These are phyloP conservation scores for Acrocalymma vagum DNA, from an alignment of 2,329 filamentous ascomycete species.

Conservation along the genomic window DNA sequence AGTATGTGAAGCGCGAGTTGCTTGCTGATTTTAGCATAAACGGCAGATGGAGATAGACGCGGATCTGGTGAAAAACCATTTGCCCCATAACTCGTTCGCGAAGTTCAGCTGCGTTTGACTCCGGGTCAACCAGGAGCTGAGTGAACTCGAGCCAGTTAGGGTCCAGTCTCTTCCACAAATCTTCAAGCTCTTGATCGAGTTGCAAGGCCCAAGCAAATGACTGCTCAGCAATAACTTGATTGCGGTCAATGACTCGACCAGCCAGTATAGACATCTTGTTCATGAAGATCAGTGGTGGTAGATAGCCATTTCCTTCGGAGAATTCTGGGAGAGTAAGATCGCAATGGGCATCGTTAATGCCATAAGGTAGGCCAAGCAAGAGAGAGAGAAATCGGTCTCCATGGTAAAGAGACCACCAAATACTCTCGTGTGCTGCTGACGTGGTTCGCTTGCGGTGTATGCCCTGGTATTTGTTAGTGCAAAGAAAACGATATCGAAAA, in stretches of 20 bases:
- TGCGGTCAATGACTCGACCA: slow-evolving; percentile 55
- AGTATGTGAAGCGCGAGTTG: slow-evolving; percentile 49
- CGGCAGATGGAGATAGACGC: slow-evolving; percentile 55
- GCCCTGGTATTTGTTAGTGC: slow-evolving; percentile 37
- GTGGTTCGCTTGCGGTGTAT: slow-evolving; percentile 47
- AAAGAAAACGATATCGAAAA: background rate
- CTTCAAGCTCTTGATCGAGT: slow-evolving; percentile 54
- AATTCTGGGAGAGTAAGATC: slow-evolving; percentile 40
- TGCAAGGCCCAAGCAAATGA: slow-evolving; percentile 50
- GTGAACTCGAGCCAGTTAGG: slow-evolving; percentile 49
- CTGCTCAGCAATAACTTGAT: slow-evolving; percentile 46
- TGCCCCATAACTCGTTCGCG: slow-evolving; percentile 51
- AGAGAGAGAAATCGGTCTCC: slow-evolving; percentile 62
- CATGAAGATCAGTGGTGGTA: slow-evolving; percentile 42
- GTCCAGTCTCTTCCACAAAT: slow-evolving; percentile 46
- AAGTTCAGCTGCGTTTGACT: slow-evolving; percentile 44
- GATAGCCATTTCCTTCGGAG: slow-evolving; percentile 25
- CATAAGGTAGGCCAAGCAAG: slow-evolving; percentile 63
- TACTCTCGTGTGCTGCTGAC: slow-evolving; percentile 44
- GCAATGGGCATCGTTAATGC: slow-evolving; percentile 50
- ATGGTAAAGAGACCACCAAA: slow-evolving; percentile 51
- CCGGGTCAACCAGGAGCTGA: slow-evolving; percentile 32
- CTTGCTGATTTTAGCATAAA: slow-evolving; percentile 52
- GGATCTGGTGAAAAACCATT: slow-evolving; percentile 55
- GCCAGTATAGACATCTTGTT: slow-evolving; percentile 48